Percentiles rank a stretch among this genome's conserved stretches.
Evolutionary conservation across 495 filamentous ascomycete species (phyloP).

Genomic region (Melanomma pulvis-pyrius): DNA sequence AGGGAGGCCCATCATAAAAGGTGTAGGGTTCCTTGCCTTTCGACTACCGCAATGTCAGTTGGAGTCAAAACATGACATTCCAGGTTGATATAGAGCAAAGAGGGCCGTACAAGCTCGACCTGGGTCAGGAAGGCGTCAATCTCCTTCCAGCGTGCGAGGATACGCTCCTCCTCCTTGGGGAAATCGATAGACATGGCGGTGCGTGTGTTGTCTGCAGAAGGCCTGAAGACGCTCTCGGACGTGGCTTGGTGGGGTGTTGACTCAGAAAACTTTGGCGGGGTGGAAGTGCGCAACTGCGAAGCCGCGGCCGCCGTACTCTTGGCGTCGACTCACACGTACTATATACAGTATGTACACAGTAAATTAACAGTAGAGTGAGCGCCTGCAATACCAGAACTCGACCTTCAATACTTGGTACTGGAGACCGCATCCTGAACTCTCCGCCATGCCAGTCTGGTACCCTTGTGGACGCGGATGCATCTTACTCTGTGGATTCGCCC

Average conservation of each 20-base stretch:
- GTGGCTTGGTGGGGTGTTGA: conserved; percentile 5
- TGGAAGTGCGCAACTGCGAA: background rate
- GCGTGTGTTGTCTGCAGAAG: background rate
- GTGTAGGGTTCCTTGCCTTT: conserved; percentile 74
- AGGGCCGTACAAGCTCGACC: conserved; percentile 58
- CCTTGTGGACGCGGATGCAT: too few species aligned
- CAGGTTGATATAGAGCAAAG: background rate
- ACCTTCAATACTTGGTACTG: too few species aligned
- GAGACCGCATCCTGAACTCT: too few species aligned
- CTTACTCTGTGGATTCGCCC: too few species aligned
- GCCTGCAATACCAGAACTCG: too few species aligned
- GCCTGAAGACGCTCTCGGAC: background rate
- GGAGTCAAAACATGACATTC: background rate
- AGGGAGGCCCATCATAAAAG: conserved; percentile 72
- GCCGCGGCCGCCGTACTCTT: background rate
- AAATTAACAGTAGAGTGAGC: too few species aligned
- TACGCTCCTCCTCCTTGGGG: conserved; percentile 81
- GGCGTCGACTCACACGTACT: background rate
- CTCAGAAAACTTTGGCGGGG: conserved; percentile 7
- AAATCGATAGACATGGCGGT: conserved; percentile 82
- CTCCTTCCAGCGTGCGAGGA: conserved; percentile 82
- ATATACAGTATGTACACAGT: too few species aligned
- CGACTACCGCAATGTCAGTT: conserved; percentile 44
- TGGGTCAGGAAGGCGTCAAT: conserved; percentile 85
- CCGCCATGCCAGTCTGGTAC: too few species aligned